Base-by-base conservation (phyloP, 202 grass and related monocot genomes). In the Musa balbisiana region DNA sequence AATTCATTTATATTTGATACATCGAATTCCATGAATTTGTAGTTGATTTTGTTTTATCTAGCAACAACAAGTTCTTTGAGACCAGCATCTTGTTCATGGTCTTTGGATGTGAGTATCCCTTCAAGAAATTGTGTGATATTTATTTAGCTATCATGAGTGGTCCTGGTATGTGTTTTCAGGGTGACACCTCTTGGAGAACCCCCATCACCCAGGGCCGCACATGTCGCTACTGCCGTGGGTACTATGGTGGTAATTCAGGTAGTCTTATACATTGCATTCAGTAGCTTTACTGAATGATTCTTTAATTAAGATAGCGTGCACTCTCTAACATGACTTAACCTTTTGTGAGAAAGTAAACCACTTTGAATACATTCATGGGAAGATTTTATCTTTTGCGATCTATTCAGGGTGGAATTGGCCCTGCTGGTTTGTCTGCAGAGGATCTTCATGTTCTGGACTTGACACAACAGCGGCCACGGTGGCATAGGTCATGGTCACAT, bases 181-280 rank as follows among this genome's bases (percentile, higher is more conserved):
- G 5, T 64, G 25, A 62, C 55, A 24, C 74, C 74, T 51, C 33
- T 58, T 21, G 74, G 74, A 64, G 58, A 76, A 15, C 74, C 74
- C 0, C 74, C 74, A 9, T 76, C 74, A 51, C 74, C 74, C 20
- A 63, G 74, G 74, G 74, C 74, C 25, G 74, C 74, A 51, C 74
- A 76, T 21, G 74, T 23, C 2, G 74, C 74, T 51, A 23, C 74
- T 51, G 58, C 74, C 15, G 74, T 76, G 27, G 74, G 74, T 22
- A 76, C 74, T 20, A 76, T 76, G 74, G 74, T 76, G 17, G 74
- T 76, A 63, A 51, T 76, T 26, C 74, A 76, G 74, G 74, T 76
- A 21, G 20, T 17, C 11, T 27, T 74, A 56, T 74, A 23, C 16
- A 20, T 17, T 15, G 13, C 50, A 16, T 0, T 76, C 29, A 25